Base-by-base conservation (phyloP, 257 asterid genomes). In the Nicotiana sylvestris region DNA sequence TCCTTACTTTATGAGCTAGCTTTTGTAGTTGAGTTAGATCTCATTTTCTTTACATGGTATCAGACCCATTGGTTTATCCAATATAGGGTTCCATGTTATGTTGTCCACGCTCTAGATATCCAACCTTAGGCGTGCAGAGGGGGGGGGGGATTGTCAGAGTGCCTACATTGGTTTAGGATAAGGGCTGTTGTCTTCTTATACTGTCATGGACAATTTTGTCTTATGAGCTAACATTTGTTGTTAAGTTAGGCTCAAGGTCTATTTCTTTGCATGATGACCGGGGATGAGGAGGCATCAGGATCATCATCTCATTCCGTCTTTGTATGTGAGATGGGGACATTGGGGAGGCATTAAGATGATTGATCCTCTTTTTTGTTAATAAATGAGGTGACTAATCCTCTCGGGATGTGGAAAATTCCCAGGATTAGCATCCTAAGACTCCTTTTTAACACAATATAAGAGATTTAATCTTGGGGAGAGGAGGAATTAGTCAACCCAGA, bases 341-440 rank as follows among this genome's bases (percentile, higher is more conserved):
- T 43, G 51, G 51, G 39, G 61, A 72, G 18, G 39, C 43, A 51
- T 51, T 53, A 16, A 74, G 46, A 1, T 16, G 65, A 51, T 37
- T 30, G 61, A 49, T 72, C 61, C 21, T 46, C 61, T 70, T 70
- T 70, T 70, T 69, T 69, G 21, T n/a, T 39, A 4, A 72, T 49
- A 46, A 29, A 72, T 25, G 49, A 72, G 79, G 61, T 46, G 79
- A 72, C 25, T 72, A 72, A 60, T 49, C 60, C 61, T 72, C 61
- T 6, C 21, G 46, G 58, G 58, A 39, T 70, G 58, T 70, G 53
- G n/a, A 21, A 39, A 39, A 39, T 70, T 70, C 5, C 16, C 35
- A n/a, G 58, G 78, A 2, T 21, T 56, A 46, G 57, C 79, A 72
- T 72, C 61, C 61, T 49, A 72, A 72, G 18, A n/a, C 33, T 39